Conservation (phyloP, 495 filamentous ascomycete species). For the Tetracladium marchalianum region DNA sequence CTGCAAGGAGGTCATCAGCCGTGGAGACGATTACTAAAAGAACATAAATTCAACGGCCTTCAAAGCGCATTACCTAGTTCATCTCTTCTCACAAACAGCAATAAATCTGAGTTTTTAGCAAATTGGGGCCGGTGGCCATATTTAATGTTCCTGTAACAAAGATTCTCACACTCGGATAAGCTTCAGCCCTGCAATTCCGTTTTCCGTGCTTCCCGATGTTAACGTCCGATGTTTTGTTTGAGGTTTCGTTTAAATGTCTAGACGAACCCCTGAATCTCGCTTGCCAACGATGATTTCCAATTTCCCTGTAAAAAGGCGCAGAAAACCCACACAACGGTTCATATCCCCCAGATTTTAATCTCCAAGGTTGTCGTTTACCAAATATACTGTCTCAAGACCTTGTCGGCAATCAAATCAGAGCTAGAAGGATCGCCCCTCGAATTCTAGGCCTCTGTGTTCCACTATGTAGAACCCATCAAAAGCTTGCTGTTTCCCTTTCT, state of each 20-base stretch:
- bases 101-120: background rate
- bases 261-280: background rate
- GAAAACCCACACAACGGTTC: background rate
- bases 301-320: background rate
- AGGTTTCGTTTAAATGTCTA: background rate
- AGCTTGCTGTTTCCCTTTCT: background rate
- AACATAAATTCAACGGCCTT: background rate
- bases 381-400: no score
- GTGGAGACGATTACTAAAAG: constrained; percentile 76
- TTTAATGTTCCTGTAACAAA: constrained; percentile 1
- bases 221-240: background rate
- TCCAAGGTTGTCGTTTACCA: no score
- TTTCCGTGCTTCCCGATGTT: background rate
- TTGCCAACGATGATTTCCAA: background rate
- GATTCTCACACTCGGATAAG: constrained; percentile 11
- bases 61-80: background rate
- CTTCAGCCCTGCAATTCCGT: constrained; percentile 14
- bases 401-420: no score
- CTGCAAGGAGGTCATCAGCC: constrained; percentile 87
- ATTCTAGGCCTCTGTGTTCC: no score
- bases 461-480: no score
- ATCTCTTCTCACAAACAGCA: background rate
- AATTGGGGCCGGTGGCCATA: background rate
- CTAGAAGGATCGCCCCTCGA: no score
- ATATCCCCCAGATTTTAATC: no score